Evolutionary conservation across 441 rosid species (phyloP).

Genomic region (Cnidoscolus chayamansa): DNA sequence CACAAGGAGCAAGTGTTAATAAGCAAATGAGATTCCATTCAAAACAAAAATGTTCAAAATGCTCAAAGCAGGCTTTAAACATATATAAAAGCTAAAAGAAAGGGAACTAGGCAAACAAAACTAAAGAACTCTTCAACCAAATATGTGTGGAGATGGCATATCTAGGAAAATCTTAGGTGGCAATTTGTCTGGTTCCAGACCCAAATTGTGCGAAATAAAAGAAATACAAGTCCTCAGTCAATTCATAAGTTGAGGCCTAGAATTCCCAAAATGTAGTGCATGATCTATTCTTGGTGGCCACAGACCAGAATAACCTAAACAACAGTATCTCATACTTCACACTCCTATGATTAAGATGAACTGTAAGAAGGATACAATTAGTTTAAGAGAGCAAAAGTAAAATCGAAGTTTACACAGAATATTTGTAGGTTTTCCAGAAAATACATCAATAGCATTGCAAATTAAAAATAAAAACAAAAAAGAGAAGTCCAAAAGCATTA

Average conservation of each 20-base stretch:
- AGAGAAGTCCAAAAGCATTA: conserved; percentile 28
- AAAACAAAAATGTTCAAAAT: neutral
- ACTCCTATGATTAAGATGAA: neutral
- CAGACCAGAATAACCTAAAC: neutral
- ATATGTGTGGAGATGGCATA: neutral
- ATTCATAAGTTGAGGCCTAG: neutral
- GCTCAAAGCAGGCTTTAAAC: neutral
- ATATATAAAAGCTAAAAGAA: conserved; percentile 3
- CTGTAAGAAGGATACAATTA: neutral
- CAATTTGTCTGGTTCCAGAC: neutral
- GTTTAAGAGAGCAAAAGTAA: neutral
- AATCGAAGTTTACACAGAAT: neutral
- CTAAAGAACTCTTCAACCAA: conserved; percentile 5
- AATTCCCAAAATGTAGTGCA: neutral
- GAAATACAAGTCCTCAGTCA: too few relatives aligned
- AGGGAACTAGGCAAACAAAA: neutral
- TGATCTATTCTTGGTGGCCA: neutral
- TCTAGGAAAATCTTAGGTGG: neutral
- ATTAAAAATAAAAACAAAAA: conserved; percentile 6
- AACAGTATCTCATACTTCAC: neutral
- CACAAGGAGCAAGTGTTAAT: neutral
- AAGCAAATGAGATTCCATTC: neutral
- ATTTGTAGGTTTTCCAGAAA: neutral
- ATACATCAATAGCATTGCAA: neutral
- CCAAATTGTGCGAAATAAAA: neutral